Evolutionary conservation across 2,329 filamentous ascomycete genomes (phyloP), one percentile per base, ranked within the genome.

Genomic region (Fusarium sp.): DNA sequence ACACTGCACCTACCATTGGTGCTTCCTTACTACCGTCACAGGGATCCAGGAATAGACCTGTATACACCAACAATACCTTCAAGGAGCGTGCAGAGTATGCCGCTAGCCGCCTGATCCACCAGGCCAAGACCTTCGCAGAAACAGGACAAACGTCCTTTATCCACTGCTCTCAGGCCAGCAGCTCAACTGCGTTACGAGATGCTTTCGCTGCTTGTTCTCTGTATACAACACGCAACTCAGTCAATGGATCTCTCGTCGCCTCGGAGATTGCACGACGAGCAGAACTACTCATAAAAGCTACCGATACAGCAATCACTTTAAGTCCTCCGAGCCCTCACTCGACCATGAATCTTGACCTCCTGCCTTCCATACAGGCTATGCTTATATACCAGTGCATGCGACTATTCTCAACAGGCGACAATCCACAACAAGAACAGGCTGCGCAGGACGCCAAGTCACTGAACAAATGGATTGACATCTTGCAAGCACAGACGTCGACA

Each of bases 1-100:
- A 32, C 21, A 4, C 3, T 9, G 18, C 6, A 7, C 15, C 13
- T 15, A 3, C 19, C 0, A 18, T 49, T 9, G 10, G 9, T 11
- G 12, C 19, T 2, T 6, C 28, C 10, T 9, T 49, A 9, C 2
- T 18, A n/a, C 30, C 21, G 1, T 18, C 6, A 2, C 28, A 23
- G 3, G 5, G 3, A 0, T 9, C 5, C 5, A 11, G 1, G 2
- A 33, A 13, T 2, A 33, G 11, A 6, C 16, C 21, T 3, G 30
- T 33, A 1, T 33, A 50, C 8, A 23, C 8, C 19, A 19, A 6
- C 30, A 33, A 33, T 18, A 5, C 47, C 19, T 7, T 33, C 0
- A 50, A 23, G 3, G 47, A 23, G 2, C 47, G 47, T 1, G 47
- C 47, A 50, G 30, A 50, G 21, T 33, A 50, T 9, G 47, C n/a